Evolutionary conservation across 2,329 filamentous ascomycete genomes (phyloP).

Genomic region (Aspergillus fumigatiaffinis): DNA sequence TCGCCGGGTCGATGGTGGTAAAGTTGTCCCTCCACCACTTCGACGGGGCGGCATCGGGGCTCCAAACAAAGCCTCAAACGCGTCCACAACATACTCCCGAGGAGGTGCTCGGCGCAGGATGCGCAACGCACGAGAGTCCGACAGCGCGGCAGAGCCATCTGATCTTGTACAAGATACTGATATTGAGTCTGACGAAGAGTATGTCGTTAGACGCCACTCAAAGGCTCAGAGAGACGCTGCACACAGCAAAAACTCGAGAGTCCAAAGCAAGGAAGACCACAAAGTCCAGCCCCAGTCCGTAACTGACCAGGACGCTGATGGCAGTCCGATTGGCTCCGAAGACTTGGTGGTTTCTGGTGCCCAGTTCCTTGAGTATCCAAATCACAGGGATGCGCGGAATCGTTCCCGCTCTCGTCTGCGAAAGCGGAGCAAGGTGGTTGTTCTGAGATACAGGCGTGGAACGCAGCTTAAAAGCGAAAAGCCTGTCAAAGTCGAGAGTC

Average conservation of each 20-base stretch:
- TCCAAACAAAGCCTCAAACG: conserved; percentile 5
- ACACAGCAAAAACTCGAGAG: neutral
- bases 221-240: neutral
- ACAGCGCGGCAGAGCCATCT: neutral
- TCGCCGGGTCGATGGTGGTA: conserved; percentile 29
- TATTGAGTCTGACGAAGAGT: conserved; percentile 7
- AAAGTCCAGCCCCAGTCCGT: conserved; percentile 9
- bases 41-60: conserved; percentile 29
- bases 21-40: conserved; percentile 38
- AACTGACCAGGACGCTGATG: conserved; percentile 3
- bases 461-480: neutral
- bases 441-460: conserved; percentile 9
- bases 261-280: neutral
- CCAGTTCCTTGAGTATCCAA: conserved; percentile 14
- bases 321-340: conserved; percentile 1
- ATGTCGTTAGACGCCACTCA: neutral
- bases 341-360: conserved; percentile 14
- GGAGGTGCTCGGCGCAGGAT: neutral
- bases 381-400: conserved; percentile 4
- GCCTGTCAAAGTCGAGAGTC: neutral
- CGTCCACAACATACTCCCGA: neutral
- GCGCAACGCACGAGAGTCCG: neutral
- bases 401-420: neutral
- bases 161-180: neutral
- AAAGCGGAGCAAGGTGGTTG: conserved; percentile 8